Evolutionary conservation across 75 land plant genomes (phyloP).

Genomic region (Sequoiadendron giganteum): DNA sequence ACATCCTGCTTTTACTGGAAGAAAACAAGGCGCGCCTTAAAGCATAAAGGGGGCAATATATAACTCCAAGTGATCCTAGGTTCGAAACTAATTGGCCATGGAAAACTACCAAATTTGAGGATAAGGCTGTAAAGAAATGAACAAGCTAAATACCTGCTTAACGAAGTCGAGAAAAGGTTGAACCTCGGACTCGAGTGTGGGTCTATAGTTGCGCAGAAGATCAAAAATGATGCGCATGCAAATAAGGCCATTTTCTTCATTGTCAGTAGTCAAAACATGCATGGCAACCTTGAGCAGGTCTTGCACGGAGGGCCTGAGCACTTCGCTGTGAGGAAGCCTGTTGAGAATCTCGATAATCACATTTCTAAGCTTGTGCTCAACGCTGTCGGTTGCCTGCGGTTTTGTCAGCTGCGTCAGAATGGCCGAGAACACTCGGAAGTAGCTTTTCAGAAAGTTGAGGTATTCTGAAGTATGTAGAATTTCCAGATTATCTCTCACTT

Average conservation of each 20-base stretch:
- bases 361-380: slow-evolving; percentile 92
- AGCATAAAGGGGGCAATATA: no score
- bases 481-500: slow-evolving; percentile 94
- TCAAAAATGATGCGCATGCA: slow-evolving; percentile 94
- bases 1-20: background rate
- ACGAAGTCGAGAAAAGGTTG: slow-evolving; percentile 98
- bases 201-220: slow-evolving; percentile 87
- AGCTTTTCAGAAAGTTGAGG: slow-evolving; percentile 88
- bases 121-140: background rate
- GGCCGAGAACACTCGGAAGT: slow-evolving; percentile 82
- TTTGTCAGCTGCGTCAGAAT: slow-evolving; percentile 75
- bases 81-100: background rate
- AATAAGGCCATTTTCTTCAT: slow-evolving; percentile 96
- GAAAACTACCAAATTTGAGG: background rate
- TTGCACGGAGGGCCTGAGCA: slow-evolving; percentile 91
- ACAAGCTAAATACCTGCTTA: slow-evolving; percentile 32
- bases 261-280: slow-evolving; percentile 85
- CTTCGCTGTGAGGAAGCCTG: slow-evolving; percentile 93
- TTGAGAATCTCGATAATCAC: slow-evolving; percentile 92
- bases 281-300: slow-evolving; percentile 90
- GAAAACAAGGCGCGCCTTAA: background rate
- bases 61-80: background rate
- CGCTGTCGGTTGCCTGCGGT: slow-evolving; percentile 74
- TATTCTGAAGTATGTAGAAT: slow-evolving; percentile 97
- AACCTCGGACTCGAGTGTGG: slow-evolving; percentile 84